Percentiles rank a stretch among this genome's conserved stretches.
Evolutionary conservation across 441 rosid species (phyloP).

Genomic region (Melastoma candidum): DNA sequence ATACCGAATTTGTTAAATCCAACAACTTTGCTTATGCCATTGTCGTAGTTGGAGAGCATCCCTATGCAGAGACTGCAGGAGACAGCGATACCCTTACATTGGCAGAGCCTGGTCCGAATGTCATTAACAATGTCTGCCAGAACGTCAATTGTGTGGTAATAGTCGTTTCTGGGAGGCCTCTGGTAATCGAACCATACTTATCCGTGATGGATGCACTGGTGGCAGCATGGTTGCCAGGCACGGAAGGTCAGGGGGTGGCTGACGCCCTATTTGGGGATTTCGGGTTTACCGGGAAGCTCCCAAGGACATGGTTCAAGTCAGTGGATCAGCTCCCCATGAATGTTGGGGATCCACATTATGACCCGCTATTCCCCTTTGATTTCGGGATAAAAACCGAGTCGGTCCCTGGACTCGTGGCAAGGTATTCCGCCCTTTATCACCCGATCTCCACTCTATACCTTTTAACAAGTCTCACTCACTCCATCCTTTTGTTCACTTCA

Average conservation of each 20-base stretch:
- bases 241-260: constrained; percentile 60
- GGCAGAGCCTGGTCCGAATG: constrained; percentile 43
- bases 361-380: constrained; percentile 50
- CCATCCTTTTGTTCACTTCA: too few relatives aligned
- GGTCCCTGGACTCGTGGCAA: constrained; percentile 36
- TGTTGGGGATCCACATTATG: constrained; percentile 49
- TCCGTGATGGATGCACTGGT: constrained; percentile 47
- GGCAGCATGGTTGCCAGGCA: constrained; percentile 72
- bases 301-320: constrained; percentile 58
- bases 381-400: constrained; percentile 56
- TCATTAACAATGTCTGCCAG: constrained; percentile 38
- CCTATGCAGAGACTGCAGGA: constrained; percentile 58
- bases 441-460: too few relatives aligned
- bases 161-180: constrained; percentile 51
- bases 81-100: constrained; percentile 45
- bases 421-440: too few relatives aligned
- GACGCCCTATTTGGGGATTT: constrained; percentile 56
- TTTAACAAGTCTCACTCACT: too few relatives aligned
- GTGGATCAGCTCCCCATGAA: constrained; percentile 66
- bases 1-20: constrained; percentile 40
- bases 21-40: constrained; percentile 46
- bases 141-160: constrained; percentile 49
- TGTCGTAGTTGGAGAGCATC: constrained; percentile 51
- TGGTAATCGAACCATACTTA: constrained; percentile 48
- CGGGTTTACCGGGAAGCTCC: constrained; percentile 53